Base-by-base conservation (phyloP, 352 stramenopile species). In the Phytophthora cryptogea region DNA sequence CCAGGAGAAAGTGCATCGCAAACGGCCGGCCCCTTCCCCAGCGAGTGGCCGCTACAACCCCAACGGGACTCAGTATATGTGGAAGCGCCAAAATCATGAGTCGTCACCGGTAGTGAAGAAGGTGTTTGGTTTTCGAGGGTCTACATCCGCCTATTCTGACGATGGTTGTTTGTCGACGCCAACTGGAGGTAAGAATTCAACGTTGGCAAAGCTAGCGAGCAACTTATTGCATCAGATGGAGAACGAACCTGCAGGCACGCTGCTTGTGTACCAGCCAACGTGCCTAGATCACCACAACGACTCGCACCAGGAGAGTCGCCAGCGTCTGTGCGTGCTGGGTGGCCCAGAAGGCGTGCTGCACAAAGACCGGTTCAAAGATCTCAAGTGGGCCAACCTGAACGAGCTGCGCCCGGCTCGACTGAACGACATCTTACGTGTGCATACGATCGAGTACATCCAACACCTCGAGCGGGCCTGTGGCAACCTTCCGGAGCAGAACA, bases 241-340 rank as follows among this genome's bases (percentile, higher is more conserved):
- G 27, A 47, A 63, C 11, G 65, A 80, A 39, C 17, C 53, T 9
- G 47, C 43, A 5, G 74, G 75, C 11, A 88, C 80, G 8, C 43
- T 88, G 39, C 49, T 90, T 26, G 78, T 90, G 53, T 90, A 85
- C 59, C 80, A 90, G 41, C 80, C 78, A 2, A 84, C 78, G 28
- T 88, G 80, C 58, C 55, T 90, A 11, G 81, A 90, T 59, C 81
- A 89, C 58, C 81, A 90, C 62, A 90, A 86, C 59, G 78, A 88
- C 68, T 72, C 57, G n/a, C 78, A 90, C 49, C 78, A 90, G 48
- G 78, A 90, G 59, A 90, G 80, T 40, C 74, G 81, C 8, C 66
- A 80, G 52, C 76, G 81, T 2, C 68, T 90, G 3, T 65, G 53
- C 1, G 77, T 79, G 27, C 55, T 90, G 30, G 84, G 76, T 33